Evolutionary conservation across 352 stramenopile genomes (phyloP).

Genomic region (Globisporangium echinulatum): DNA sequence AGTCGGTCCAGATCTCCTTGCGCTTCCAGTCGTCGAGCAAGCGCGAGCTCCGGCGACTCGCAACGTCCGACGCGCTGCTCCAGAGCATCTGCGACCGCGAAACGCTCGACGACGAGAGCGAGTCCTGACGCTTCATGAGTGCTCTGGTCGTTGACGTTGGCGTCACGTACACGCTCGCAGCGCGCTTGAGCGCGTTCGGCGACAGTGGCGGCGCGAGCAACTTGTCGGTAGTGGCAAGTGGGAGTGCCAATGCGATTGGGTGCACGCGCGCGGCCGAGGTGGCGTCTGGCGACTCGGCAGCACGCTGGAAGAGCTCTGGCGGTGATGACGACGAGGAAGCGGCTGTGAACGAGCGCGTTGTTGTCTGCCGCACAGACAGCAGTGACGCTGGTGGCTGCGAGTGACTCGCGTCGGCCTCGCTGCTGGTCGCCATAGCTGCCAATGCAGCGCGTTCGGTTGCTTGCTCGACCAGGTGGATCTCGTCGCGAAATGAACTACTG

Average conservation of each 20-base stretch:
- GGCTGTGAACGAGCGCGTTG: not conserved
- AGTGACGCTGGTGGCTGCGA: no score
- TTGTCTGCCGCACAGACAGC: not conserved
- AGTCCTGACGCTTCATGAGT: conserved; percentile 20
- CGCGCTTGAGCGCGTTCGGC: conserved; percentile 29
- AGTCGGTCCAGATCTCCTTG: conserved; percentile 70
- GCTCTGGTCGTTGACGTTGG: conserved; percentile 9
- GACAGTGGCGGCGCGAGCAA: conserved; percentile 20
- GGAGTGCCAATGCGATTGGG: conserved; percentile 12
- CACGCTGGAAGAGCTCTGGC: no score
- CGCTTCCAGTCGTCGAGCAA: conserved; percentile 65
- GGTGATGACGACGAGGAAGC: not conserved
- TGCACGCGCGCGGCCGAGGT: conserved; percentile 13
- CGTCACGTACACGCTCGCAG: conserved; percentile 27
- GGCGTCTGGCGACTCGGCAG: no score
- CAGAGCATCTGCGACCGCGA: conserved; percentile 39
- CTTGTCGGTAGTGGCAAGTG: conserved; percentile 6
- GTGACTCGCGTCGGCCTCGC: not conserved
- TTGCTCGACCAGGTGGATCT: conserved; percentile 10
- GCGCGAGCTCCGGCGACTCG: conserved; percentile 29
- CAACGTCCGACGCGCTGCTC: conserved; percentile 14
- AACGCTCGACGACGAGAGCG: conserved; percentile 6
- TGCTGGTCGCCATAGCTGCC: not conserved
- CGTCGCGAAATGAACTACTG: conserved; percentile 5
- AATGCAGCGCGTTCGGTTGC: conserved; percentile 4